These are phyloP conservation scores for Nakazawaea siamensis DNA, from an alignment of 805 yeast species.

Conservation along the genomic window DNA sequence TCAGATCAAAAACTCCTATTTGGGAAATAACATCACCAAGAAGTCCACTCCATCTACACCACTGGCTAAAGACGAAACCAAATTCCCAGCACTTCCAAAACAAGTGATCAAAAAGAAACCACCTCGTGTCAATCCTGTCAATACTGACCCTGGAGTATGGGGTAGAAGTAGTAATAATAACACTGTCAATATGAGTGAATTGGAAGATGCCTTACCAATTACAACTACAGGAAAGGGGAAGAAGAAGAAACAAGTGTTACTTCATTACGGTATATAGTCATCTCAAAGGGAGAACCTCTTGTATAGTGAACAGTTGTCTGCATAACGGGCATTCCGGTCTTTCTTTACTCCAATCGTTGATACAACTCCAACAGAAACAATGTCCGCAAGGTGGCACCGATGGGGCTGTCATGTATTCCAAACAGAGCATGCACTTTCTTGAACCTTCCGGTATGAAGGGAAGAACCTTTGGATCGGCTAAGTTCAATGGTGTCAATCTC, in stretches of 20 bases:
- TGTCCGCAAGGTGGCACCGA: conserved; percentile 89
- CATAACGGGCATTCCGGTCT: conserved; percentile 89
- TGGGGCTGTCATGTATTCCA: conserved; percentile 74
- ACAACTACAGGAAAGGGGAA: conserved; percentile 28
- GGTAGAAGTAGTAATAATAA: conserved; percentile 15
- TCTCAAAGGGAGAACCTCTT: conserved; percentile 45
- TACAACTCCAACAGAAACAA: conserved; percentile 86
- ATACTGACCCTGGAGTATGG: conserved; percentile 24
- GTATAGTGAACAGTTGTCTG: conserved; percentile 58
- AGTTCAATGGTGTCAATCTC: too few relatives aligned
- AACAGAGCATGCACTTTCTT: conserved; percentile 77
- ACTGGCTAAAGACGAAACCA: conserved; percentile 15
- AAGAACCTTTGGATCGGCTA: too few relatives aligned
- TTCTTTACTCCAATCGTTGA: conserved; percentile 84
- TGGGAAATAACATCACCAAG: background rate
- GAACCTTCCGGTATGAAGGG: conserved; percentile 66
- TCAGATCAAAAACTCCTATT: conserved; percentile 3
- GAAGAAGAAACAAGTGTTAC: conserved; percentile 46
- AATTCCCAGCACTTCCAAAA: conserved; percentile 42
- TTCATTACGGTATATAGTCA: conserved; percentile 38
- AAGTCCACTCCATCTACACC: conserved; percentile 14
- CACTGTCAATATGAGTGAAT: too few relatives aligned
- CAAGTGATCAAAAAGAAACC: conserved; percentile 30
- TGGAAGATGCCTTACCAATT: too few relatives aligned
- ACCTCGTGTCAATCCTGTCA: conserved; percentile 53